Base-by-base conservation (phyloP, 192 early-diverging fungal genomes). In the Mortierella alpina region DNA sequence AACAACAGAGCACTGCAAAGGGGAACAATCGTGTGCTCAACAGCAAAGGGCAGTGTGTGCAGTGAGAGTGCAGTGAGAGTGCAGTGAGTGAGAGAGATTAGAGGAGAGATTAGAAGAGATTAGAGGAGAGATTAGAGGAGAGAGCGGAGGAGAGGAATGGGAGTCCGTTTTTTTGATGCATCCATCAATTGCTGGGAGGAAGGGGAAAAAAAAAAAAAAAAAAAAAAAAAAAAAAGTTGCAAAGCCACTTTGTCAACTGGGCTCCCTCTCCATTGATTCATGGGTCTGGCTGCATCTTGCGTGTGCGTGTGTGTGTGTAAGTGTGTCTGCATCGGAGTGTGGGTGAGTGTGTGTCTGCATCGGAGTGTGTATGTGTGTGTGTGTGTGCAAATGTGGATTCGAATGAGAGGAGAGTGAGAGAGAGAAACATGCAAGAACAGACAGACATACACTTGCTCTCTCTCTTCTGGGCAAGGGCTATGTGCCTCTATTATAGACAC, bases 201-300 rank as follows among this genome's bases (percentile, higher is more conserved):
- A 18, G 42, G 22, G 2, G 11, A 10, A 63, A 18, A 40, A 57
- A 57, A 67, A 57, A 57, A 67, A 67, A 67, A 67, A 67, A n/a
- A n/a, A n/a, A n/a, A 67, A 68, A 68, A 68, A 58, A 68, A 68
- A 68, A 55, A 68, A 46, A 68, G 22, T 17, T 7, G 46, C 49
- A 23, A 22, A 31, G 59, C 6, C 44, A 48, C 47, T 9, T 48
- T 46, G 15, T 46, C 46, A 6, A 15, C 13, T 59, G 31, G 41
- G 58, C 58, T 31, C 31, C 31, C 31, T 31, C 3, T 31, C 31
- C 31, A 31, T 31, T 31, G 31, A 31, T 31, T 31, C 31, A 31
- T 31, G 31, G 31, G 31, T 31, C 31, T 31, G 31, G 1, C 3
- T 31, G 31, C 31, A 31, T 31, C 31, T 31, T 2, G 31, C 1